Base-by-base conservation (phyloP, 139 green algal genomes). In the Spirogloea muscicola region DNA sequence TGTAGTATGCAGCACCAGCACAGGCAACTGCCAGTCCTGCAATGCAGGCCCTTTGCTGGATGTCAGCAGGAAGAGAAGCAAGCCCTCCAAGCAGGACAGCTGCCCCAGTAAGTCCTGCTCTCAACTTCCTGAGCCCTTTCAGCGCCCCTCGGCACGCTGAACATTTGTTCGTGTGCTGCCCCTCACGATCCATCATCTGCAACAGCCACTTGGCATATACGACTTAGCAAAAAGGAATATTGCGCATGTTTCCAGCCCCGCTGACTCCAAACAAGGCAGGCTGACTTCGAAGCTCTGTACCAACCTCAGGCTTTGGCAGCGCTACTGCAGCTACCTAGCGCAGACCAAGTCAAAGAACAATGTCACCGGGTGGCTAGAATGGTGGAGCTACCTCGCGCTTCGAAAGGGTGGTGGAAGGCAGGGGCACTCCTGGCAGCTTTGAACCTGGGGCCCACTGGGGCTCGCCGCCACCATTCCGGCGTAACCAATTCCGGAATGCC, bases 401-500 rank as follows among this genome's bases (percentile, higher is more conserved):
- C 4, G 59, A 68, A 57, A 42, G 4, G 13, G 38, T 29, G 3
- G 65, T 74, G 34, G 65, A 74, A 25, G 65, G 65, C 18, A 74
- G 65, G 34, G 42, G 42, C 65, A 25, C 21, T 3, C 6, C 65
- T 46, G 65, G 42, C 44, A 3, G 42, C 39, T 72, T 70, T 9
- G 58, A 71, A 25, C 69, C 40, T 3, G 58, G 41, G n/a, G 25
- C 69, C 69, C 69, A 79, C 18, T 52, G 18, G 6, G 63, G 61
- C 40, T 64, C 71, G 25, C 64, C 71, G 0, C 71, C 71, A 10
- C 61, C 71, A 63, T 79, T 38, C 39, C 46, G 25, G 27, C 46
- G 71, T n/a, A 79, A 63, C 71, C 71, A 79, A 31, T 79, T 73
- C 5, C 71, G 71, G 71, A 79, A 79, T 25, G 71, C 71, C 25